Conservation (phyloP, 495 filamentous ascomycete genomes). For the Haplographium delicatum region DNA sequence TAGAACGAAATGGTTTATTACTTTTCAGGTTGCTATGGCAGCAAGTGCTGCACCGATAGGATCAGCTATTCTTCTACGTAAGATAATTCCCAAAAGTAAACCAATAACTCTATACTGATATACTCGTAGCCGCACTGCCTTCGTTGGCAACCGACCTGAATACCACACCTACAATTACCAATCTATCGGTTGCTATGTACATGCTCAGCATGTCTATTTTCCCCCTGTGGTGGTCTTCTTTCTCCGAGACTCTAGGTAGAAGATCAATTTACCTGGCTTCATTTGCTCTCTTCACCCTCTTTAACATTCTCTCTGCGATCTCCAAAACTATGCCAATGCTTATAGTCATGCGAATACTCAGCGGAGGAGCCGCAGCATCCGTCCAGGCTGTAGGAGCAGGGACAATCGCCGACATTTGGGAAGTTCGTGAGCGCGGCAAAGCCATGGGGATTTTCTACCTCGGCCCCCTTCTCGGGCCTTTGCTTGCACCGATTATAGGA, state of each 20-base stretch:
- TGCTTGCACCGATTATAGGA: constrained; percentile 83
- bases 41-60: constrained; percentile 79
- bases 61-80: constrained; percentile 78
- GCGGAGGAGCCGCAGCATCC: constrained; percentile 77
- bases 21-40: constrained; percentile 69
- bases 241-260: constrained; percentile 78
- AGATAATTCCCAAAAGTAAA: constrained; percentile 31
- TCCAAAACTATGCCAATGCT: constrained; percentile 78
- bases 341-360: constrained; percentile 75
- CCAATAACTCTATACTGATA: neutral
- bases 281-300: constrained; percentile 76
- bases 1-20: constrained; percentile 80
- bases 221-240: constrained; percentile 91
- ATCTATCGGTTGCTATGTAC: constrained; percentile 79
- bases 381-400: constrained; percentile 93
- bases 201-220: constrained; percentile 90
- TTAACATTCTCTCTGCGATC: constrained; percentile 66
- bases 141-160: constrained; percentile 62
- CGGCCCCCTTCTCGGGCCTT: constrained; percentile 78
- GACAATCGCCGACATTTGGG: constrained; percentile 91
- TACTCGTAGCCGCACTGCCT: constrained; percentile 60
- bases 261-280: constrained; percentile 82
- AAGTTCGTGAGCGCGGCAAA: constrained; percentile 66
- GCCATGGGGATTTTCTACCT: constrained; percentile 96
- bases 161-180: constrained; percentile 65